phyloP scores from a whole-genome alignment of 148 eudicot species.

The Heliosperma pusillum region DNA sequence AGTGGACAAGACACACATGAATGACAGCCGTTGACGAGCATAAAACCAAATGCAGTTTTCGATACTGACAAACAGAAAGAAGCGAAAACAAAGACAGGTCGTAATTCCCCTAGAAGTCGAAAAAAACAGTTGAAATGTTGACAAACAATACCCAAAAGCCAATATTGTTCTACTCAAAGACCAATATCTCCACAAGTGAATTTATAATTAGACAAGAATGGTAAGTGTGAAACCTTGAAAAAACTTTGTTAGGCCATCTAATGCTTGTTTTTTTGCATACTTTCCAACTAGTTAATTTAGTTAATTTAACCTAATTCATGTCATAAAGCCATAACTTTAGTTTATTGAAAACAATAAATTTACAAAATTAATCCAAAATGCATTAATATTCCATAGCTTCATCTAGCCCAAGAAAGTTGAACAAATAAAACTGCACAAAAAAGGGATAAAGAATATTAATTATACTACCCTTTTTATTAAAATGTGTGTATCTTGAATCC shows the following conservation, averaged over 20 bases:
- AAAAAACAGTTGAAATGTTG: neutral
- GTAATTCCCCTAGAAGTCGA: neutral
- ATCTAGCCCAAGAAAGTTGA: constrained; percentile 8
- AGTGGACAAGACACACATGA: constrained; percentile 17
- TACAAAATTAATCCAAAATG: neutral
- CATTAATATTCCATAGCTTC: neutral
- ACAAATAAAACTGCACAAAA: no score
- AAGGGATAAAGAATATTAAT: no score
- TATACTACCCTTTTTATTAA: no score
- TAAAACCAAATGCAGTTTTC: neutral
- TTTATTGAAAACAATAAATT: neutral
- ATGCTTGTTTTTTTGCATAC: neutral
- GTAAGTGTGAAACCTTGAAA: neutral
- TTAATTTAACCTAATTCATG: neutral
- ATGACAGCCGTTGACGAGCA: neutral
- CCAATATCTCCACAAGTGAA: neutral
- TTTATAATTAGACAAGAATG: constrained; percentile 12
- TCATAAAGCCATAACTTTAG: constrained; percentile 2
- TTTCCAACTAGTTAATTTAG: neutral
- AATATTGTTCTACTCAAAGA: neutral
- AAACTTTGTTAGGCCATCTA: neutral
- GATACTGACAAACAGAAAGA: constrained; percentile 13
- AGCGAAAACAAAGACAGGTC: neutral
- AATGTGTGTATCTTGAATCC: no score
- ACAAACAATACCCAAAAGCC: constrained; percentile 3